Conservation (phyloP, 768 basidiomycete species). For the Lactarius quietus region DNA sequence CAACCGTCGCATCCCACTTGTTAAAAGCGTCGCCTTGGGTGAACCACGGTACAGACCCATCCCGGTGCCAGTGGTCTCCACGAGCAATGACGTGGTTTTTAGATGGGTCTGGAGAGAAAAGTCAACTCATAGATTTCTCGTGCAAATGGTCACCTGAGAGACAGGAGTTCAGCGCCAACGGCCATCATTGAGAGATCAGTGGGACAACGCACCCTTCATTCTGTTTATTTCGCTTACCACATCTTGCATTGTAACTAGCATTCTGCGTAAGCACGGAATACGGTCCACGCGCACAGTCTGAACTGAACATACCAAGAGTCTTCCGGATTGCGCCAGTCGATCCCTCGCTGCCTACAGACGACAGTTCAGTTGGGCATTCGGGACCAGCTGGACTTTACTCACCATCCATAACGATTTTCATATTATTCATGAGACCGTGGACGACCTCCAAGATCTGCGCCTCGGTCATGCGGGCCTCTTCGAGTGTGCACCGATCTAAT, state of each 20-base stretch:
- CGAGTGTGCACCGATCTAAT: not conserved
- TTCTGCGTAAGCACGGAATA: not conserved
- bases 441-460: not conserved
- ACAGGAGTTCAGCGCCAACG: fast-evolving
- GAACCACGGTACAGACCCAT: not conserved
- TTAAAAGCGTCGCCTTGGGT: not conserved
- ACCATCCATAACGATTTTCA: not conserved
- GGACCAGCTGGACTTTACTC: not conserved
- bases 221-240: not conserved
- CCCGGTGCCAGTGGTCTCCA: not conserved
- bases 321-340: not conserved
- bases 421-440: not conserved
- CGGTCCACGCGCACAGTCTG: too few species aligned
- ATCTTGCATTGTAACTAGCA: not conserved
- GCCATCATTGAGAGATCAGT: not conserved
- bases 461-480: not conserved
- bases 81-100: not conserved
- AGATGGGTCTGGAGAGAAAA: not conserved
- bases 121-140: not conserved
- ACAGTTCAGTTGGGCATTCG: not conserved
- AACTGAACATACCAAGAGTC: not conserved
- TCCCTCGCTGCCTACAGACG: not conserved
- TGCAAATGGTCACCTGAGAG: not conserved
- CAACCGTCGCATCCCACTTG: not conserved
- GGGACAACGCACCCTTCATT: not conserved